Conservation (phyloP, 345 rosid species). For the Populus davidiana region DNA sequence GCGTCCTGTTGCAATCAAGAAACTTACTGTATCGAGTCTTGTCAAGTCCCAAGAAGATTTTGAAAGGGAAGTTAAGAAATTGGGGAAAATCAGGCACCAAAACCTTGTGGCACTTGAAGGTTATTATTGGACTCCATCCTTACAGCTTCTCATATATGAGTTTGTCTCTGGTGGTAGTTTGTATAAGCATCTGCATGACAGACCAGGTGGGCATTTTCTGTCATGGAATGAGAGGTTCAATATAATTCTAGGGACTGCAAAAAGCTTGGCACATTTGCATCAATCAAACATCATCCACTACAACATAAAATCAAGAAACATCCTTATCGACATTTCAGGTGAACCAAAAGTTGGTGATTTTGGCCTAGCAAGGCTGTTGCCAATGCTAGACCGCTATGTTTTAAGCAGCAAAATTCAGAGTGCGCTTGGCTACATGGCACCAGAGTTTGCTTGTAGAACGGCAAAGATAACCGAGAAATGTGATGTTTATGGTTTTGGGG, state of each 20-base stretch:
- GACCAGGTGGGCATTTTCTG: constrained; percentile 46
- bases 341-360: constrained; percentile 92
- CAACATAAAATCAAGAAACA: constrained; percentile 90
- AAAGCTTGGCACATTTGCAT: constrained; percentile 83
- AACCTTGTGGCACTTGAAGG: constrained; percentile 90
- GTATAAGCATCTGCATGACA: constrained; percentile 88
- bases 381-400: constrained; percentile 87
- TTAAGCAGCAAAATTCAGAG: constrained; percentile 97
- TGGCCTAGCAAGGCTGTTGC: constrained; percentile 85
- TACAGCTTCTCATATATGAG: constrained; percentile 87
- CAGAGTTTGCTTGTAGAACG: constrained; percentile 91
- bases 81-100: constrained; percentile 73
- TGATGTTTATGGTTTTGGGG: constrained; percentile 92
- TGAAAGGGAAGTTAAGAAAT: constrained; percentile 83
- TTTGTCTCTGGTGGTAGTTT: constrained; percentile 80
- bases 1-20: constrained; percentile 84
- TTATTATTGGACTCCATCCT: constrained; percentile 93
- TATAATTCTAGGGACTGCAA: constrained; percentile 80
- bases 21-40: constrained; percentile 93
- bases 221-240: constrained; percentile 91
- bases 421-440: constrained; percentile 98
- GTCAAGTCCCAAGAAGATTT: constrained; percentile 95
- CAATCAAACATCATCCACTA: constrained; percentile 79
- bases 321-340: constrained; percentile 67
- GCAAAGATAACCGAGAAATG: constrained; percentile 96